phyloP scores from a whole-genome alignment of 352 stramenopile genomes.

The Phytophthora uliginosa region DNA sequence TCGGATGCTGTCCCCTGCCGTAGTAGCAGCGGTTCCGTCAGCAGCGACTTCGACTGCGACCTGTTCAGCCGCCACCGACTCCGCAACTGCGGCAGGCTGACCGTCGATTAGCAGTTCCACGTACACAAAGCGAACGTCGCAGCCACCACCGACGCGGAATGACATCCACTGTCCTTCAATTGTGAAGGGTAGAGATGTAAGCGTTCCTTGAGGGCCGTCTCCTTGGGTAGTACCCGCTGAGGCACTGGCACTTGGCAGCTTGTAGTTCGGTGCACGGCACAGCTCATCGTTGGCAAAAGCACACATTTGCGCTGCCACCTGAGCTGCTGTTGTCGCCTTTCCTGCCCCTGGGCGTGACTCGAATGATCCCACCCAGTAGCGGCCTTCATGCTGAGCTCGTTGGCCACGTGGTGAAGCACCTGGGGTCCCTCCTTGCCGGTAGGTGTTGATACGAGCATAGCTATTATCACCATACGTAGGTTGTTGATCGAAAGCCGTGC shows the following conservation, averaged over 20 bases:
- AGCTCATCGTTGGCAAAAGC: slow-evolving; percentile 77
- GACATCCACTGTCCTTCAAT: slow-evolving; percentile 91
- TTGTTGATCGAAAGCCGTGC: slow-evolving; percentile 94
- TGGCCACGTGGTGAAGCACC: slow-evolving; percentile 47
- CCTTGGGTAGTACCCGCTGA: slow-evolving; percentile 86
- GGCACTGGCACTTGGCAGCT: slow-evolving; percentile 67
- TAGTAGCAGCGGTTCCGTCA: slow-evolving; percentile 10
- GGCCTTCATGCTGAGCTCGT: slow-evolving; percentile 75
- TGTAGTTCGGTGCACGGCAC: slow-evolving; percentile 81
- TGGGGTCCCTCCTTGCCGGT: slow-evolving; percentile 36
- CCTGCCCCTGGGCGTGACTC: slow-evolving; percentile 89
- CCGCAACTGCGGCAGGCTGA: slow-evolving; percentile 38
- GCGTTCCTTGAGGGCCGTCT: slow-evolving; percentile 91
- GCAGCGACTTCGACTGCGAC: slow-evolving; percentile 37
- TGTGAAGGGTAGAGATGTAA: slow-evolving; percentile 96
- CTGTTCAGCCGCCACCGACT: slow-evolving; percentile 44
- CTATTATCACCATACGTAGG: slow-evolving; percentile 97
- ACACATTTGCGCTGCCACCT: slow-evolving; percentile 54
- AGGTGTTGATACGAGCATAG: slow-evolving; percentile 83
- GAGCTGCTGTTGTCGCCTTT: slow-evolving; percentile 50
- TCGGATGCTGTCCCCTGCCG: slow-evolving; percentile 10
- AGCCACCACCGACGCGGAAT: slow-evolving; percentile 97
- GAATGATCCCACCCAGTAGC: slow-evolving; percentile 97
- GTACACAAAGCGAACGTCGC: slow-evolving; percentile 92
- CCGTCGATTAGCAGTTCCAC: slow-evolving; percentile 97